Evolutionary conservation across 106 monocot species (phyloP).

Genomic region (Acanthochlamys bracteata): DNA sequence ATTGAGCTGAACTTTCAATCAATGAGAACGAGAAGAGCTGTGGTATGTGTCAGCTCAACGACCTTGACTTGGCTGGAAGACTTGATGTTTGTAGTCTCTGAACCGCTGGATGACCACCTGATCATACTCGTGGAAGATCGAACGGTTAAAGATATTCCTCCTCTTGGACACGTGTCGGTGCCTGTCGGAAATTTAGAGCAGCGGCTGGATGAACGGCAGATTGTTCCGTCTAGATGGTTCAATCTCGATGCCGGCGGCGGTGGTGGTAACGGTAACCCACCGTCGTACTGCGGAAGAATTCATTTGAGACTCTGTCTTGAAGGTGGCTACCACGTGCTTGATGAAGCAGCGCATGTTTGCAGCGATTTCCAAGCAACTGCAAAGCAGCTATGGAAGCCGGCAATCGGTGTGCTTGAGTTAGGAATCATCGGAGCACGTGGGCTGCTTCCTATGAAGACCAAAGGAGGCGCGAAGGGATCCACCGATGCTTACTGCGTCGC

Average conservation of each 20-base stretch:
- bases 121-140: conserved; percentile 79
- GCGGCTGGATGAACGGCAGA: conserved; percentile 70
- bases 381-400: conserved; percentile 81
- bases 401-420: conserved; percentile 76
- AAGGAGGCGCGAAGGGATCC: conserved; percentile 70
- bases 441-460: conserved; percentile 96
- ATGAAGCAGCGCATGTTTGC: conserved; percentile 89
- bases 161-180: conserved; percentile 46
- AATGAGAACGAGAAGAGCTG: conserved; percentile 49
- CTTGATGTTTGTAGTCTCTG: conserved; percentile 74
- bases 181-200: conserved; percentile 44
- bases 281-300: conserved; percentile 52
- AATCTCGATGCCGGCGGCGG: conserved; percentile 35
- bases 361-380: conserved; percentile 95
- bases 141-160: conserved; percentile 52
- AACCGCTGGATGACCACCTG: conserved; percentile 70
- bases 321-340: conserved; percentile 92
- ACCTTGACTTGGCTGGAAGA: conserved; percentile 79
- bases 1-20: conserved; percentile 87
- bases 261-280: neutral
- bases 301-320: conserved; percentile 77
- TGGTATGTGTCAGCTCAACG: conserved; percentile 31
- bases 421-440: conserved; percentile 76
- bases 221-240: conserved; percentile 66
- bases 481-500: conserved; percentile 93